Evolutionary conservation across 345 rosid genomes (phyloP).

Genomic region (Eucalyptus sp.): DNA sequence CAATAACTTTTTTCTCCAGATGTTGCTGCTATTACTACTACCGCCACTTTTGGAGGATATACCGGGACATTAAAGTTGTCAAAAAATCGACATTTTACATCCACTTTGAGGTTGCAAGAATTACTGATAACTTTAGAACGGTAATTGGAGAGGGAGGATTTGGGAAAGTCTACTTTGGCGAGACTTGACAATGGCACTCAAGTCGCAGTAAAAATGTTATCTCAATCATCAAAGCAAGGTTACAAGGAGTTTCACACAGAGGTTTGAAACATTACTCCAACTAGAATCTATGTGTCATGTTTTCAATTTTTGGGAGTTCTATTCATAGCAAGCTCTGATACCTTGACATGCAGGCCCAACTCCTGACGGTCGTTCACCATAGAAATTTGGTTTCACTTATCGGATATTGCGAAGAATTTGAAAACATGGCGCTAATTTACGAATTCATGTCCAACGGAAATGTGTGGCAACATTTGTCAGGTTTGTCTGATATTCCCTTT

Average conservation of each 20-base stretch:
- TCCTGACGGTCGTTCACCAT: slow-evolving; percentile 14
- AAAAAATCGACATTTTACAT: not conserved
- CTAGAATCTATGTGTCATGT: not conserved
- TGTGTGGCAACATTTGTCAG: not conserved
- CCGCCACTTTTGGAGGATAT: not conserved
- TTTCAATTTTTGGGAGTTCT: not conserved
- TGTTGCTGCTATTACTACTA: not conserved
- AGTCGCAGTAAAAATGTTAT: slow-evolving; percentile 14
- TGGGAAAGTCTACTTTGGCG: slow-evolving; percentile 17
- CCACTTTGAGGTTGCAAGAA: not conserved
- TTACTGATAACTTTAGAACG: slow-evolving; percentile 3
- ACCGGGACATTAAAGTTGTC: not conserved
- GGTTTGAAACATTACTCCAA: not conserved
- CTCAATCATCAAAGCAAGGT: slow-evolving; percentile 12
- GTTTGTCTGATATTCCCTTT: too few relatives aligned
- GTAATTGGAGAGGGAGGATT: slow-evolving; percentile 12
- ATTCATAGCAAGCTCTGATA: not conserved
- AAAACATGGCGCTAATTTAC: too few relatives aligned
- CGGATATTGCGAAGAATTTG: not conserved
- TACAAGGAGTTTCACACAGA: slow-evolving; percentile 11
- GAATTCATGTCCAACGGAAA: too few relatives aligned
- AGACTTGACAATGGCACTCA: not conserved
- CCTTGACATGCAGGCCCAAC: not conserved
- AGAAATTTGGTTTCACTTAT: slow-evolving; percentile 10
- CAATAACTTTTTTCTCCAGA: not conserved